phyloP scores from a whole-genome alignment of 2,329 filamentous ascomycete genomes.

The Akanthomyces dipterigenus region DNA sequence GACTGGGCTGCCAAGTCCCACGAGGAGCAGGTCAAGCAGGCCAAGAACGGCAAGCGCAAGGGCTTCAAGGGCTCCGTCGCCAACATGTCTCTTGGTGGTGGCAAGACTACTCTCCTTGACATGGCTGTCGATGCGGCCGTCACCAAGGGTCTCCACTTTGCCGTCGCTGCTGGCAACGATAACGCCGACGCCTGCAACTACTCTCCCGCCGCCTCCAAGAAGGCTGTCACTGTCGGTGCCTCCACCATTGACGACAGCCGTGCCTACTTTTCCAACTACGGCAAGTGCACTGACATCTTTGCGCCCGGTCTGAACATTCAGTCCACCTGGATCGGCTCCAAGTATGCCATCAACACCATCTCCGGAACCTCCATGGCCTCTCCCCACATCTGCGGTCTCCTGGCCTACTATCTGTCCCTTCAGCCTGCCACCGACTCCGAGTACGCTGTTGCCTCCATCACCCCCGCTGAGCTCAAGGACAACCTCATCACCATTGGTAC shows the following conservation, averaged over 20 bases:
- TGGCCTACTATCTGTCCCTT: constrained; percentile 96
- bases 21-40: constrained; percentile 63
- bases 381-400: constrained; percentile 89
- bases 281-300: constrained; percentile 99
- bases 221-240: constrained; percentile 93
- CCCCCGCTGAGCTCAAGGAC: constrained; percentile 89
- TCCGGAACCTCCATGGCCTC: constrained; percentile 99
- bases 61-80: constrained; percentile 98
- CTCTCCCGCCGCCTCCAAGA: constrained; percentile 86
- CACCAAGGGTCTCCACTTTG: constrained; percentile 87
- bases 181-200: constrained; percentile 99
- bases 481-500: constrained; percentile 81
- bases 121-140: constrained; percentile 91
- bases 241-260: constrained; percentile 90
- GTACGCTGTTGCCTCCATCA: constrained; percentile 82
- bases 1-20: constrained; percentile 87
- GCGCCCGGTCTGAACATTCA: constrained; percentile 93
- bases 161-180: constrained; percentile 96
- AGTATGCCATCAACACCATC: constrained; percentile 96
- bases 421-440: constrained; percentile 86
- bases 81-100: constrained; percentile 98
- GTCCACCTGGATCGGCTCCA: constrained; percentile 97
- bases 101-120: constrained; percentile 90
- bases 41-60: constrained; percentile 86
- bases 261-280: constrained; percentile 99